Conservation (phyloP, 768 basidiomycete genomes). For the Lactarius pseudohatsudake region DNA sequence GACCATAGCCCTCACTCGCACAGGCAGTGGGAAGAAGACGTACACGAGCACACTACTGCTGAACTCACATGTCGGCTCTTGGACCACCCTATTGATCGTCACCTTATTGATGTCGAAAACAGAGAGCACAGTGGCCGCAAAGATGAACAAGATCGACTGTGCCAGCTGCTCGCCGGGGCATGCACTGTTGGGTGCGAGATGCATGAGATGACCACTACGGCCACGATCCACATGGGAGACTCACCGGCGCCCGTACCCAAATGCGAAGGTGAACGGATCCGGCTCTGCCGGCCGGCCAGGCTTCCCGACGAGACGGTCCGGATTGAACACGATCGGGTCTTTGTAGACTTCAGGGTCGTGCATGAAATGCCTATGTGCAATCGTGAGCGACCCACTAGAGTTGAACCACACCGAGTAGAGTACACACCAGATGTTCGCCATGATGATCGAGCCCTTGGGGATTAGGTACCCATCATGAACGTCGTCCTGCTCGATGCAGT, state of each 20-base stretch:
- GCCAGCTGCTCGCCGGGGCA: slow-evolving; percentile 30
- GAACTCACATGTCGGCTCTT: slow-evolving; percentile 25
- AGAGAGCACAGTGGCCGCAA: slow-evolving; percentile 26
- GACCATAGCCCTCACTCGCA: not conserved
- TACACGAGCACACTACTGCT: slow-evolving; percentile 27
- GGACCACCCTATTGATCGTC: slow-evolving; percentile 24
- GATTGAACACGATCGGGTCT: slow-evolving; percentile 34
- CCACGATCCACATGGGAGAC: not conserved
- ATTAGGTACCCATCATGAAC: slow-evolving; percentile 41
- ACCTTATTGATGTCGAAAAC: slow-evolving; percentile 28
- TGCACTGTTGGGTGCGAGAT: not conserved
- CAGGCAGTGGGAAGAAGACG: not conserved
- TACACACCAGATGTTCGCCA: slow-evolving; percentile 38
- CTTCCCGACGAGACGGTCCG: slow-evolving; percentile 34
- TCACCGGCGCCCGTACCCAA: slow-evolving; percentile 35
- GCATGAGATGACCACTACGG: not conserved
- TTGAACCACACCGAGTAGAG: not conserved
- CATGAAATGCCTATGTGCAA: slow-evolving; percentile 32
- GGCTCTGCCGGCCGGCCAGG: slow-evolving; percentile 22
- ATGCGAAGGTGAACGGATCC: slow-evolving; percentile 29
- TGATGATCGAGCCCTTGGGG: slow-evolving; percentile 40
- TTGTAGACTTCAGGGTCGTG: slow-evolving; percentile 35
- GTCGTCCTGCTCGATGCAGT: slow-evolving; percentile 39
- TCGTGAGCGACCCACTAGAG: not conserved
- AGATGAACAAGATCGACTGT: slow-evolving; percentile 29